phyloP scores from a whole-genome alignment of 2,329 filamentous ascomycete species.

The Ophiostoma sp. region DNA sequence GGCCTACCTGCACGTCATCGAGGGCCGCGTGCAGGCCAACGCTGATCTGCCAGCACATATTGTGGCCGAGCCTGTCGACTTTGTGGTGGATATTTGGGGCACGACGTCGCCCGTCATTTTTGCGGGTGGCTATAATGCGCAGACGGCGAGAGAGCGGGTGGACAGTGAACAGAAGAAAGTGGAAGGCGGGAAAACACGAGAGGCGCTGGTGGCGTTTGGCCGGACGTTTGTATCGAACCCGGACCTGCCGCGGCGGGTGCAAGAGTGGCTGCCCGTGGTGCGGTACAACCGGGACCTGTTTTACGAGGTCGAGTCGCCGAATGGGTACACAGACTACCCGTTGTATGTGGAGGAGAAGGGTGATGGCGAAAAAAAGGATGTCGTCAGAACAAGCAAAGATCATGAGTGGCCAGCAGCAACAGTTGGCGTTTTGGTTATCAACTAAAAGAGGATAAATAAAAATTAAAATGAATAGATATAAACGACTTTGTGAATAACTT shows the following conservation, averaged over 20 bases:
- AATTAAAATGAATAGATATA: neutral
- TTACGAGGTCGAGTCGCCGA: conserved; percentile 6
- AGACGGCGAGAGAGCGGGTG: neutral
- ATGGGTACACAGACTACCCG: conserved; percentile 15
- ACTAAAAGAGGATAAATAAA: neutral
- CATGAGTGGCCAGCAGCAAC: conserved; percentile 20
- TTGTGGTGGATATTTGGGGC: conserved; percentile 10
- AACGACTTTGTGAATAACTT: neutral
- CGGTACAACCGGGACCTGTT: conserved; percentile 17
- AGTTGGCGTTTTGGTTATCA: neutral
- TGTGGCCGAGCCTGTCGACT: conserved; percentile 7
- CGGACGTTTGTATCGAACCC: conserved; percentile 21
- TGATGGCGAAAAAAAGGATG: neutral
- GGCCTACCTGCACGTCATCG: conserved; percentile 60
- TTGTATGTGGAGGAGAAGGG: neutral
- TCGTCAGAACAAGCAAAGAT: neutral
- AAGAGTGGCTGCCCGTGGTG: conserved; percentile 17
- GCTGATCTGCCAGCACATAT: conserved; percentile 2
- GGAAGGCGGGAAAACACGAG: neutral
- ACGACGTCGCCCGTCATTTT: conserved; percentile 12
- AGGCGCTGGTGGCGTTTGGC: conserved; percentile 17
- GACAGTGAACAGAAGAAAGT: neutral
- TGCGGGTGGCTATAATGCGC: conserved; percentile 17
- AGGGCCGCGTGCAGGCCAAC: conserved; percentile 34
- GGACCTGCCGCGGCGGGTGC: conserved; percentile 15